phyloP scores from a whole-genome alignment of 257 asterid species.

The Voacanga thouarsii region DNA sequence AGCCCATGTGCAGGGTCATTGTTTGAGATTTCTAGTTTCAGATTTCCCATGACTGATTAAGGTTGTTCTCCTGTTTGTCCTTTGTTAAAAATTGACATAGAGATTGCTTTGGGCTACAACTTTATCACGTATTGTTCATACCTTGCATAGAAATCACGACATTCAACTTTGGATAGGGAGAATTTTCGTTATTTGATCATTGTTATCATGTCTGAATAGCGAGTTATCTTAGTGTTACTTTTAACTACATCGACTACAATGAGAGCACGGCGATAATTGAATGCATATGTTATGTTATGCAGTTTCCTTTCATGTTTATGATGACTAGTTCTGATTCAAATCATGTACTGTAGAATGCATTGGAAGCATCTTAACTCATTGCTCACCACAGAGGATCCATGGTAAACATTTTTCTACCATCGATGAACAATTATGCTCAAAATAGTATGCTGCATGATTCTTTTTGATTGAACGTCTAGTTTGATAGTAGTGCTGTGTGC shows the following conservation, averaged over 20 bases:
- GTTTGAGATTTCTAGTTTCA: neutral
- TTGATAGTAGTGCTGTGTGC: neutral
- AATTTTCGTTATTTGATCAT: no score
- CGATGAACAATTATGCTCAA: neutral
- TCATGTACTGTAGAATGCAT: no score
- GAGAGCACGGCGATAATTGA: no score
- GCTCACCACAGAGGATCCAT: neutral
- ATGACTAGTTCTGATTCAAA: no score
- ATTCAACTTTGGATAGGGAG: neutral
- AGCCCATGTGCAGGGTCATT: neutral
- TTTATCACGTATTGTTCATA: neutral
- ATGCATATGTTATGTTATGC: no score
- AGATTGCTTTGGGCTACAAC: neutral
- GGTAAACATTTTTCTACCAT: neutral
- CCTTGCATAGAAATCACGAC: neutral
- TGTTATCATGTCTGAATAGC: no score
- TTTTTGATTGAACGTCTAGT: neutral
- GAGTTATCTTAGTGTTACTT: no score
- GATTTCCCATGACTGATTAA: neutral
- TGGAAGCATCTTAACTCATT: no score
- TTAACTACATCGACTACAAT: neutral
- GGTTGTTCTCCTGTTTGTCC: neutral
- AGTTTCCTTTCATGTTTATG: no score
- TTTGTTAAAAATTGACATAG: neutral
- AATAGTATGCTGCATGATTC: neutral